Evolutionary conservation across 1,284 basidiomycete species (phyloP), one percentile per base, ranked within the genome.

Genomic region (Cutaneotrichosporon cyanovorans): DNA sequence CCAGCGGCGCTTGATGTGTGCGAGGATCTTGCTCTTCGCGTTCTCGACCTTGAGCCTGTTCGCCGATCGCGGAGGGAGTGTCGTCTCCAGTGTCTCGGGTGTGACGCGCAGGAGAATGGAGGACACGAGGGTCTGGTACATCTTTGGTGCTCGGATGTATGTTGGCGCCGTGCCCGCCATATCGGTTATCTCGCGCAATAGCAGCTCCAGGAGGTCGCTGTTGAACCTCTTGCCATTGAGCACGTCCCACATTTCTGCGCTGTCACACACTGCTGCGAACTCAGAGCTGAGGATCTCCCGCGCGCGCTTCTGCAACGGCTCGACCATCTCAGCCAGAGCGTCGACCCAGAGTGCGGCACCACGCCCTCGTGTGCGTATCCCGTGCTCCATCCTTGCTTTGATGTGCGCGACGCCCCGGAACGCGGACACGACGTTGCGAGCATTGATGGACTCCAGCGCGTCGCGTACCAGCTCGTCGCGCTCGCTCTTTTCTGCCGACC

Each of bases 111-210:
- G 74, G 0, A 90, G 74, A 30, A 90, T 77, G 2, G 79, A 78
- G 2, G 81, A 82, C 4, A 88, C 84, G 1, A 91, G 20, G 5
- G 79, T 78, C 84, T 90, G 52, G 66, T 90, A 90, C 12, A 88
- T 69, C 23, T 67, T 66, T 0, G 79, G 80, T 5, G 84, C 84
- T 57, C 79, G 80, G 40, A 75, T 73, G 51, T 58, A 69, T 80
- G 82, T 48, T 66, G 76, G 56, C 79, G 73, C 2, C 2, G 55
- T 56, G 6, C 60, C 60, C 0, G 59, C 81, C 78, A 51, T 80
- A 65, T 55, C 78, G 64, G 30, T 57, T 3, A 88, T 66, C 4
- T 82, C 75, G 12, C 80, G 76, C 77, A 87, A 80, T 2, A 83
- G 75, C 76, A 77, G 78, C 31, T 83, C 80, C 0, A 90, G 78